Evolutionary conservation across 768 basidiomycete species (phyloP).

Genomic region (Tylopilus cervinicoccineus): DNA sequence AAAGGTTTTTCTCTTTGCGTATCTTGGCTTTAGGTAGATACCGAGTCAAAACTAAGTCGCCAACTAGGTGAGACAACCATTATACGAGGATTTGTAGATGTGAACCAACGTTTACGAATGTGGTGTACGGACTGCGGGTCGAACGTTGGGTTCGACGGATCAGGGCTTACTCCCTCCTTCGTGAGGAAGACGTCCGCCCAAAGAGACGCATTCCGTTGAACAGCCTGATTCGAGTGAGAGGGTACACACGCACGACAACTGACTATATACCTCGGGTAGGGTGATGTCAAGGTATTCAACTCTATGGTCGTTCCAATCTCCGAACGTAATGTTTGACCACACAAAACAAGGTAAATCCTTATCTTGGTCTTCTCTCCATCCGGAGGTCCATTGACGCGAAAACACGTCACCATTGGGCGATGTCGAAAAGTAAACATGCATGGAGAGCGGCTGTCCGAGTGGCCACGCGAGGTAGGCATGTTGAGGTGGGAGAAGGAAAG

Average conservation of each 20-base stretch:
- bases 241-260: neutral
- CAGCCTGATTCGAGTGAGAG: constrained; percentile 44
- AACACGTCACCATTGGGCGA: constrained; percentile 61
- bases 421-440: constrained; percentile 73
- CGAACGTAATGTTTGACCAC: constrained; percentile 77
- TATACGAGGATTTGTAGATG: neutral
- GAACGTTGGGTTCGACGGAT: constrained; percentile 55
- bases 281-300: constrained; percentile 54
- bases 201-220: constrained; percentile 72
- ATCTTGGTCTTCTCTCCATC: constrained; percentile 44
- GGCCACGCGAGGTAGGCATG: constrained; percentile 57
- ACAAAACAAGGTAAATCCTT: constrained; percentile 60
- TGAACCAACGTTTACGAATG: constrained; percentile 63
- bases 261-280: constrained; percentile 57
- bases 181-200: constrained; percentile 83
- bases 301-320: constrained; percentile 66
- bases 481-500: constrained; percentile 50
- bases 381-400: constrained; percentile 47
- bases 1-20: constrained; percentile 80
- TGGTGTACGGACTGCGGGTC: constrained; percentile 59
- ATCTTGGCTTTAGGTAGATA: constrained; percentile 69
- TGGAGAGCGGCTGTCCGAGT: constrained; percentile 55
- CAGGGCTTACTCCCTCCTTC: constrained; percentile 58
- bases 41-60: constrained; percentile 70
- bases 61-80: constrained; percentile 3